A percentile compares a stretch with the other conserved stretches of the same genome.
These are phyloP conservation scores for Dissophora globulifera DNA, from an alignment of 192 early-diverging fungal species.

Conservation along the genomic window DNA sequence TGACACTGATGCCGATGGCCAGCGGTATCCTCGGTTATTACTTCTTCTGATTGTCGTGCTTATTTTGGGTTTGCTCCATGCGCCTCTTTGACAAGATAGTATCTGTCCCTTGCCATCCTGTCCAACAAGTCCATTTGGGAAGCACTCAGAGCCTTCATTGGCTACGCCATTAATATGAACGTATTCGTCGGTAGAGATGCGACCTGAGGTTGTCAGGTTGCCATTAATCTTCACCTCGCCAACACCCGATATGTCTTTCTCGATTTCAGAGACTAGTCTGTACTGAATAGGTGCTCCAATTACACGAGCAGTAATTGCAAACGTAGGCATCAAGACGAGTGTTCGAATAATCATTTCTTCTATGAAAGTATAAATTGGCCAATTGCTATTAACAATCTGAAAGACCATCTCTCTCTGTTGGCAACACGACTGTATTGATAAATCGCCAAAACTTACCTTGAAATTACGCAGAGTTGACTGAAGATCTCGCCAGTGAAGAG, in stretches of 20 bases:
- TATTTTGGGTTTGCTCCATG: not conserved
- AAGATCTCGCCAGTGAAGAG: too few species aligned
- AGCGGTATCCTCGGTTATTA: not conserved
- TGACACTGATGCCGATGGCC: constrained; percentile 3
- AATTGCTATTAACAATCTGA: too few species aligned
- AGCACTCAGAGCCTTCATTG: not conserved
- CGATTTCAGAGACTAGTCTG: not conserved
- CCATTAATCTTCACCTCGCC: constrained; percentile 3
- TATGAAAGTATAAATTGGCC: too few species aligned
- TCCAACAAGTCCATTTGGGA: not conserved
- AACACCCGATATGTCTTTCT: not conserved
- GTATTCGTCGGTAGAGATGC: constrained; percentile 5
- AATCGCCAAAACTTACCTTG: too few species aligned
- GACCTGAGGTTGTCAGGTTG: not conserved
- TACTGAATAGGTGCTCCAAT: not conserved
- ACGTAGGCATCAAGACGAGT: too few species aligned
- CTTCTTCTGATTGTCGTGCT: not conserved
- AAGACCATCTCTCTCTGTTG: too few species aligned
- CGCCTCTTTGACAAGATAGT: not conserved
- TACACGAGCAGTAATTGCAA: not conserved
- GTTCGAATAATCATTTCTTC: too few species aligned
- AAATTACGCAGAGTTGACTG: too few species aligned
- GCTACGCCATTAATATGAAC: constrained; percentile 5
- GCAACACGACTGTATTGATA: too few species aligned
- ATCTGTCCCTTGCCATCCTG: constrained; percentile 4